Base-by-base conservation (phyloP, 768 basidiomycete genomes). In the Russula sp. region DNA sequence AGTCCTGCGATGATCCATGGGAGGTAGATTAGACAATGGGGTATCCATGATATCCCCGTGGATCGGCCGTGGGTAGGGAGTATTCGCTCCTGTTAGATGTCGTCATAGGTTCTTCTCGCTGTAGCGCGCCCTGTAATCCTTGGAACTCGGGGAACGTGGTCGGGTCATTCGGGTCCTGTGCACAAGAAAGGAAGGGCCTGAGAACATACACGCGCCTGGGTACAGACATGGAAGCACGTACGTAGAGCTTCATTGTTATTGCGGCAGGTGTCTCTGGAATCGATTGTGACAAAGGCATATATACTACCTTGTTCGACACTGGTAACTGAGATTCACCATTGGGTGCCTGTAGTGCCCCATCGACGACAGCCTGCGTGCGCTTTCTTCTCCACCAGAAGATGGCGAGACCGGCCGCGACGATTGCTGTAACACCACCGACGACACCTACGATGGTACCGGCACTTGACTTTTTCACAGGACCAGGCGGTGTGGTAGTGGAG, bases 81-180 rank as follows among this genome's bases (percentile, higher is more conserved):
- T 6, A 45, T 51, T 7, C 50, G 11, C 5, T 32, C 1, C 49
- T 3, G 39, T 13, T 13, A 4, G 9, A 1, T 0, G 57, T 16
- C n/a, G 27, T 18, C 0, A 27, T 6, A 16, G 16, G 16, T 18
- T 8, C 16, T 50, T 10, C 22, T 10, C 6, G 2, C 7, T 37
- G 10, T 20, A 18, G 39, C 39, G 13, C 10, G 39, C 4, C 3
- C 13, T 4, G 11, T 11, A 40, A 0, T 32, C 20, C 35, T 14
- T 57, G 55, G 27, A 47, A 59, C 10, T 32, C 34, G 0, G 62
- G 62, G 45, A 8, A 63, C 5, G 62, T 63, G 27, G 45, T 40
- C 3, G 62, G 51, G 3, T 63, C 62, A 20, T 34, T 58, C 37
- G 62, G 62, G 45, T 63, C 35, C 62, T 63, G 51, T 11, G 39